Conservation (phyloP, 331 rosid genomes). For the Acacia pycnantha region DNA sequence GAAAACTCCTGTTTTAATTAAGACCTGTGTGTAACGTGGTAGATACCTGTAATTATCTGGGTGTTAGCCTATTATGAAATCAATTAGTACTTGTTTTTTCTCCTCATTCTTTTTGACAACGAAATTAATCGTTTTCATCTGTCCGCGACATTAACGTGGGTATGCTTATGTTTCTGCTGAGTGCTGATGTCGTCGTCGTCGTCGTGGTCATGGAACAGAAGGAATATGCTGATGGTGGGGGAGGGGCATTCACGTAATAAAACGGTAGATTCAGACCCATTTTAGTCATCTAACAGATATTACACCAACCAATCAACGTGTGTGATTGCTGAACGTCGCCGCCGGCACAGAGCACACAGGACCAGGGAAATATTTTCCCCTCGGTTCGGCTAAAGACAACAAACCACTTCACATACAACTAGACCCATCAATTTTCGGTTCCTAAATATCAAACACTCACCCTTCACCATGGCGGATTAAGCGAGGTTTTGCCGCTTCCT, state of each 20-base stretch:
- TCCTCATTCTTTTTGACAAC: too few relatives aligned
- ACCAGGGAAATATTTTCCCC: not conserved
- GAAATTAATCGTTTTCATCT: too few relatives aligned
- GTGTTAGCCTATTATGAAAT: too few relatives aligned
- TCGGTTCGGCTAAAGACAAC: not conserved
- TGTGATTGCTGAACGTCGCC: constrained; percentile 37
- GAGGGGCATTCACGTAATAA: constrained; percentile 25
- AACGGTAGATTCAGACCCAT: not conserved
- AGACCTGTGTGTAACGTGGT: not conserved
- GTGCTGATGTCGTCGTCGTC: not conserved
- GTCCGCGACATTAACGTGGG: not conserved
- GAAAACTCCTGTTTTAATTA: too few relatives aligned
- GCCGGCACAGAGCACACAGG: constrained; percentile 22
- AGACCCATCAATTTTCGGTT: not conserved
- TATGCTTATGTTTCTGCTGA: not conserved
- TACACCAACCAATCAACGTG: constrained; percentile 31
- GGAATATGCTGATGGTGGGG: constrained; percentile 6
- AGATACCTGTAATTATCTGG: not conserved
- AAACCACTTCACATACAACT: not conserved
- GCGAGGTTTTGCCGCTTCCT: not conserved
- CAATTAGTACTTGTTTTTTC: too few relatives aligned
- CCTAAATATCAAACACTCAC: not conserved
- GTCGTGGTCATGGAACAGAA: not conserved
- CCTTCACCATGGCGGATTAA: not conserved
- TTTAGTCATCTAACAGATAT: not conserved